Conservation (phyloP, 1,139 yeast species). For the Kluyveromyces sp. region DNA sequence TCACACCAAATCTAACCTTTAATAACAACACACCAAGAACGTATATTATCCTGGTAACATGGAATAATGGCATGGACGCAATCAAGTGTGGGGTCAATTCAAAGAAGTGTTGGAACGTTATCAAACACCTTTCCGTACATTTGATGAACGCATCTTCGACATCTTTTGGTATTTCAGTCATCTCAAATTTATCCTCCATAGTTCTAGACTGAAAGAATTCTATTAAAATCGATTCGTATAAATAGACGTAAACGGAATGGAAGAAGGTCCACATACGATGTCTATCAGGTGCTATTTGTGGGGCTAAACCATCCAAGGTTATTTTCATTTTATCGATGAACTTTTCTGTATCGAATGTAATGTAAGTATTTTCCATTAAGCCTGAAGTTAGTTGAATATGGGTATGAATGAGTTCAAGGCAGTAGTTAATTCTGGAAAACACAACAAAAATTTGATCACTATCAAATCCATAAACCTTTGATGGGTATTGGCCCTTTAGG, state of each 20-base stretch:
- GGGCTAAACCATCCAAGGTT: constrained; percentile 16
- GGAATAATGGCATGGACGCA: constrained; percentile 54
- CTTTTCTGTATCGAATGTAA: constrained; percentile 2
- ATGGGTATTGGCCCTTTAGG: constrained; percentile 25
- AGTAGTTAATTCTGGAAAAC: constrained; percentile 51
- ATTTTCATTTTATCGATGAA: constrained; percentile 5
- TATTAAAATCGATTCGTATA: constrained; percentile 42
- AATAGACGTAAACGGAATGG: constrained; percentile 63
- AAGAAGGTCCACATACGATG: constrained; percentile 43
- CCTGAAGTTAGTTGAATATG: constrained; percentile 16
- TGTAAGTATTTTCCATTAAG: constrained; percentile 35
- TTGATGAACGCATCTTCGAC: constrained; percentile 38
- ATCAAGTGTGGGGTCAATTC: constrained; percentile 38
- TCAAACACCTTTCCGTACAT: constrained; percentile 50
- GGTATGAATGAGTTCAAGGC: constrained; percentile 57
- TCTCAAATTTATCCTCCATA: constrained; percentile 7
- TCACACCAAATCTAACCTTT: constrained; percentile 47
- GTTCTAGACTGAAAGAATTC: constrained; percentile 11
- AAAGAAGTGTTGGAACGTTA: constrained; percentile 44
- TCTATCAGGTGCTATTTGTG: constrained; percentile 33
- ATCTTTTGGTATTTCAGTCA: constrained; percentile 18
- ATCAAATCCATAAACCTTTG: constrained; percentile 27
- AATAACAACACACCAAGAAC: constrained; percentile 55
- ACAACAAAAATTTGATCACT: constrained; percentile 41
- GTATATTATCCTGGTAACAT: constrained; percentile 57